Percentiles rank a stretch among this genome's conserved stretches.
These are phyloP conservation scores for Thermomyces lanuginosus DNA, from an alignment of 2,329 filamentous ascomycete genomes.

Conservation along the genomic window DNA sequence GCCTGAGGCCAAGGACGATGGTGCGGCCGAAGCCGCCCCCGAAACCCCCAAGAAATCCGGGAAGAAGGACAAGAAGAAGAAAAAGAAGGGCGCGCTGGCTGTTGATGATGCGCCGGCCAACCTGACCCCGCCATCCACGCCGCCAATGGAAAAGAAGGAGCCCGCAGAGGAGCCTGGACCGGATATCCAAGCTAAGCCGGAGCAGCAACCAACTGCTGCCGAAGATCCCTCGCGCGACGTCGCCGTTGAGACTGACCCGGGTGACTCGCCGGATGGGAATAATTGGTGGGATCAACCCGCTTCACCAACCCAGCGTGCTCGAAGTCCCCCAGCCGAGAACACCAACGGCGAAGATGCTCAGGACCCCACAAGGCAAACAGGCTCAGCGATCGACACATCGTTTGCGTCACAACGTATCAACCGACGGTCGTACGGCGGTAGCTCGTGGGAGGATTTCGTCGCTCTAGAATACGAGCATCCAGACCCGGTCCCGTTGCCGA, in stretches of 20 bases:
- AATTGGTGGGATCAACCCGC: slow-evolving; percentile 6
- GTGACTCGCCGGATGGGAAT: slow-evolving; percentile 5
- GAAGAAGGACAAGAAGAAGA: slow-evolving; percentile 18
- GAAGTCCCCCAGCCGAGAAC: slow-evolving; percentile 3
- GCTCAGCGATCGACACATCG: slow-evolving; percentile 21
- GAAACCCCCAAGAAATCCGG: slow-evolving; percentile 10
- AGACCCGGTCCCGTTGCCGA: no score
- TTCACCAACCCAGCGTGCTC: slow-evolving; percentile 1
- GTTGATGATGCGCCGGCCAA: slow-evolving; percentile 13
- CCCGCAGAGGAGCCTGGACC: slow-evolving; percentile 7
- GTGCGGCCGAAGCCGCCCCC: slow-evolving; percentile 4
- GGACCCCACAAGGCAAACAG: no score
- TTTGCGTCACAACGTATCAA: slow-evolving; percentile 19
- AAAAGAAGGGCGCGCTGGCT: slow-evolving; percentile 8
- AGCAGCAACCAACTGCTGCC: slow-evolving; percentile 1
- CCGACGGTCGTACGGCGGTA: slow-evolving; percentile 16
- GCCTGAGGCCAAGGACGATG: neutral
- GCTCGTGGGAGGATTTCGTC: slow-evolving; percentile 24
- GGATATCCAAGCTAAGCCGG: neutral
- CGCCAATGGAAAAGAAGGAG: slow-evolving; percentile 13
- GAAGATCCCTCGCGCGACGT: slow-evolving; percentile 2
- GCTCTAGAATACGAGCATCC: slow-evolving; percentile 20
- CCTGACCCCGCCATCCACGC: slow-evolving; percentile 24
- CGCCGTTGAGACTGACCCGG: slow-evolving; percentile 6
- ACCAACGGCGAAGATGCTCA: slow-evolving; percentile 3